Evolutionary conservation across 2,329 filamentous ascomycete species (phyloP).

Genomic region (Onygenales sp.): DNA sequence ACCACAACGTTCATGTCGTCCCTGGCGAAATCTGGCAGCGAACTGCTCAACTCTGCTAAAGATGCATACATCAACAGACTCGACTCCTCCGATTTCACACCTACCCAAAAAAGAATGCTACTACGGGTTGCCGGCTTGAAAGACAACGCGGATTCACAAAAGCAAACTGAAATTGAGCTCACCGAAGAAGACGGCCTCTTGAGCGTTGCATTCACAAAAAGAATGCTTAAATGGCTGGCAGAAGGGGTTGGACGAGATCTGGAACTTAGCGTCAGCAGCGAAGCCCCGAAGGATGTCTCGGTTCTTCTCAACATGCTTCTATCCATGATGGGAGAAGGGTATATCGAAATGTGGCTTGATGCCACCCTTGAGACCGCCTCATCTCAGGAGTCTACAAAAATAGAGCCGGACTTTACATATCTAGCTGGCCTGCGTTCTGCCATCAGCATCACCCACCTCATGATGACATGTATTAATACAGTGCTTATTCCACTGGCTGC

Average conservation of each 20-base stretch:
- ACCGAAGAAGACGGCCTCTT: constrained; percentile 80
- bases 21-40: constrained; percentile 78
- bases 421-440: constrained; percentile 69
- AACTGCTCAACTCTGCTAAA: constrained; percentile 76
- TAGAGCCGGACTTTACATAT: constrained; percentile 80
- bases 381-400: constrained; percentile 67
- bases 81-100: constrained; percentile 77
- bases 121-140: constrained; percentile 75
- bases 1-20: constrained; percentile 89
- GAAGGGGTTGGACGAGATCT: constrained; percentile 87
- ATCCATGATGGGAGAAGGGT: constrained; percentile 77
- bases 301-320: constrained; percentile 75
- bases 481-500: constrained; percentile 85
- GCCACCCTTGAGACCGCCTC: constrained; percentile 65
- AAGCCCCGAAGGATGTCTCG: constrained; percentile 90
- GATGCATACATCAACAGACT: constrained; percentile 85
- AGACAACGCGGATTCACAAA: constrained; percentile 53
- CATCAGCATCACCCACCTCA: constrained; percentile 82
- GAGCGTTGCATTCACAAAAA: constrained; percentile 79
- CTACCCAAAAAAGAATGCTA: constrained; percentile 83
- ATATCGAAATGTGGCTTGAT: constrained; percentile 56
- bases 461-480: constrained; percentile 83
- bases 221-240: constrained; percentile 95
- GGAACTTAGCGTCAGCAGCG: constrained; percentile 76
- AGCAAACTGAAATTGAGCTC: constrained; percentile 81